Evolutionary conservation across 2,329 filamentous ascomycete species (phyloP), one percentile per base, ranked within the genome.

Genomic region (Gremmenia infestans): DNA sequence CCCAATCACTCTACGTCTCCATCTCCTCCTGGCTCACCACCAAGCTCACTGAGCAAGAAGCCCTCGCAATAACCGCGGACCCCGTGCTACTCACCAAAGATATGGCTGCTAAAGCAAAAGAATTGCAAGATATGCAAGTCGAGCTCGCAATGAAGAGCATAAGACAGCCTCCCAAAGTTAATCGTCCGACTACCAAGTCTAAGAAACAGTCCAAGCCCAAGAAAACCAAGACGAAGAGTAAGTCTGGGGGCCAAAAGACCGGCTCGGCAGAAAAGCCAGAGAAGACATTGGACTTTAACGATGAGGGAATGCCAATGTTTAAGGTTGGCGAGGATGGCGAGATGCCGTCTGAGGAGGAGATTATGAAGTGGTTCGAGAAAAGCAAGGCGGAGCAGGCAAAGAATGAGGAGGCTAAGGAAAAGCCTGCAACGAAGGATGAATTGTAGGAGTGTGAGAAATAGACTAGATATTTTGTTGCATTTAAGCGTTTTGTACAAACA

Each of bases 61-160:
- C 83, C 63, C 81, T 96, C 3, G 75, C 79, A 15, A 73, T 78
- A 2, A 84, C 85, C 2, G 89, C 90, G 9, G 85, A 97, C 62
- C 89, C 91, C 0, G 85, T 86, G 6, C 77, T 96, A 8, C 79
- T 87, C 0, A 76, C 85, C 62, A 85, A 86, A 67, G 92, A 96
- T 28, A 72, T 96, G 32, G 76, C 83, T 56, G 78, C 77, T 23
- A 87, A 87, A 72, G 80, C 85, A 15, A 82, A 85, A 65, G 82
- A 88, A 69, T 79, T 97, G 6, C 83, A 87, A 69, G 85, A 88
- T 68, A 81, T 79, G 4, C 82, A 83, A 64, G 80, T 87, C 70
- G 83, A 90, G 23, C 78, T 92, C 49, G 80, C 90, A 53, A 82
- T 87, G 76, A 87, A 85, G 76, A 82, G 82, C 54, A 81, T 87